These are phyloP conservation scores for Medicago lupulina DNA, from an alignment of 306 rosid genomes.

Conservation along the genomic window DNA sequence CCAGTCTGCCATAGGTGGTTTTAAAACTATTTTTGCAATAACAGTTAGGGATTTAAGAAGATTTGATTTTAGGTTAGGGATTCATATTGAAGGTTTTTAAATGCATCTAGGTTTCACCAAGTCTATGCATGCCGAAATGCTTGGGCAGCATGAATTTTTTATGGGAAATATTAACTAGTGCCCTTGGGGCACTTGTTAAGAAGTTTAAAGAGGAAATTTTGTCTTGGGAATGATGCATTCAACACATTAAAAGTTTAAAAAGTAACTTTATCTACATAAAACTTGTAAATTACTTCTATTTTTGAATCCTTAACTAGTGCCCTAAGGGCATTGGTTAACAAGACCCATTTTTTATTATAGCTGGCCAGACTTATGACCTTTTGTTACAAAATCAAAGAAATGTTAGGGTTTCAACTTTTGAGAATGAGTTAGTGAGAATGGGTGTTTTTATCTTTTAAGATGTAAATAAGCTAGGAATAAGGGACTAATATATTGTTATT, in stretches of 20 bases:
- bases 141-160: background rate
- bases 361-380: background rate
- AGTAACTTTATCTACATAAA: too few relatives aligned
- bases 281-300: too few relatives aligned
- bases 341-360: background rate
- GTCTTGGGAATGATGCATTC: too few relatives aligned
- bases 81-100: slow-evolving; percentile 15
- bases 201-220: too few relatives aligned
- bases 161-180: too few relatives aligned
- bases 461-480: slow-evolving; percentile 4
- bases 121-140: slow-evolving; percentile 13
- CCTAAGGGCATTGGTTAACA: too few relatives aligned
- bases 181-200: too few relatives aligned
- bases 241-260: too few relatives aligned
- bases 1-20: background rate
- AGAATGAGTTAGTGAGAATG: slow-evolving; percentile 4
- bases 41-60: background rate
- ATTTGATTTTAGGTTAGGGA: background rate
- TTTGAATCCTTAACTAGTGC: too few relatives aligned
- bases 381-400: slow-evolving; percentile 13
- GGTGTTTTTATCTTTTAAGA: background rate
- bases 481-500: slow-evolving; percentile 12
- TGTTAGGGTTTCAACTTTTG: background rate
- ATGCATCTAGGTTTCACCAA: background rate
- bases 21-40: background rate